phyloP scores from a whole-genome alignment of 371 early-diverging fungal species.

The Dichotomocladium elegans region DNA sequence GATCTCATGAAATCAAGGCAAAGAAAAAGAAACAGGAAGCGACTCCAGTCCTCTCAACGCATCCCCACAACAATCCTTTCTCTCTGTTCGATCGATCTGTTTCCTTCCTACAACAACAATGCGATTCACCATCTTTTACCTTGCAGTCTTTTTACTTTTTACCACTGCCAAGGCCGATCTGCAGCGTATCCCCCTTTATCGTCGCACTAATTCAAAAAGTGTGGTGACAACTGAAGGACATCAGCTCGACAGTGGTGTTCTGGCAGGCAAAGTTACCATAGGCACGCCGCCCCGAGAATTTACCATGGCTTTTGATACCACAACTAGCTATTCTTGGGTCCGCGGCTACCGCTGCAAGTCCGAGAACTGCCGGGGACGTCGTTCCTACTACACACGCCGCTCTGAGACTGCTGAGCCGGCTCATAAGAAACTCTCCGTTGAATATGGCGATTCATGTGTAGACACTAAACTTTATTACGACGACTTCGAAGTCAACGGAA shows the following conservation, averaged over 20 bases:
- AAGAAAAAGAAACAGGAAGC: too few species aligned
- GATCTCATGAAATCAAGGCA: too few species aligned
- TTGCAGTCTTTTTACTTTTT: constrained; percentile 34
- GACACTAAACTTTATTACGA: constrained; percentile 31
- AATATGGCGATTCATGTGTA: constrained; percentile 35
- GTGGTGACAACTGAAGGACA: constrained; percentile 40
- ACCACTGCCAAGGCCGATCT: constrained; percentile 31
- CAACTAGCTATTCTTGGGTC: constrained; percentile 47
- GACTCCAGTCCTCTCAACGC: too few species aligned
- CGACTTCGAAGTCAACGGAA: constrained; percentile 23
- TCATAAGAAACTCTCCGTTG: constrained; percentile 26
- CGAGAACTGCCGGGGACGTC: constrained; percentile 40
- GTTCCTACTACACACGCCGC: constrained; percentile 29
- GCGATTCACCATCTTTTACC: constrained; percentile 36
- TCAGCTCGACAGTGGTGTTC: constrained; percentile 40
- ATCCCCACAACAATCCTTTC: constrained; percentile 5
- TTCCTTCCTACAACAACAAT: constrained; percentile 12
- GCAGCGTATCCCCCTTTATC: constrained; percentile 37
- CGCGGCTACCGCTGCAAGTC: constrained; percentile 47
- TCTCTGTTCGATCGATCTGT: background rate
- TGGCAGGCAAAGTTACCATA: constrained; percentile 43
- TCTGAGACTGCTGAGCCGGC: constrained; percentile 26
- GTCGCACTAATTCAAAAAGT: constrained; percentile 25
- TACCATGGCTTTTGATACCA: constrained; percentile 46
- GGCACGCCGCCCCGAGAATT: constrained; percentile 48